Evolutionary conservation across 495 filamentous ascomycete genomes (phyloP).

Genomic region (Schizothecium vesticola): DNA sequence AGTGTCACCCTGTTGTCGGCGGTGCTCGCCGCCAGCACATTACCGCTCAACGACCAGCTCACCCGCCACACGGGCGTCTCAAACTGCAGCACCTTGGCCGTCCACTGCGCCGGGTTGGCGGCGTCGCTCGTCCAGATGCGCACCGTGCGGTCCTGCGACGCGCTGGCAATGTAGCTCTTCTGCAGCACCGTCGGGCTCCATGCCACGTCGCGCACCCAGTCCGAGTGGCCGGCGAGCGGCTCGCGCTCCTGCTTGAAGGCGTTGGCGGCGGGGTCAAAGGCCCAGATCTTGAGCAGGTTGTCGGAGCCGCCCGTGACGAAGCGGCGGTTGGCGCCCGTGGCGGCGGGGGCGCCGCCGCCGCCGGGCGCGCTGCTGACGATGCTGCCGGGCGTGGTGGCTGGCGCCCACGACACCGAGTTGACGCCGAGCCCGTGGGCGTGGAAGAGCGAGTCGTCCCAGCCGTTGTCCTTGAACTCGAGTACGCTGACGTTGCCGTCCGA

Average conservation of each 20-base stretch:
- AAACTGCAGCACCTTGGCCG: slow-evolving; percentile 74
- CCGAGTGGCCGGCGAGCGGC: slow-evolving; percentile 70
- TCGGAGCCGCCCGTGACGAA: slow-evolving; percentile 95
- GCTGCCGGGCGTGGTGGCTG: slow-evolving; percentile 70
- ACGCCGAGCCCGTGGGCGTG: slow-evolving; percentile 87
- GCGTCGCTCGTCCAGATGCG: slow-evolving; percentile 87
- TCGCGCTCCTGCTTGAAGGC: slow-evolving; percentile 49
- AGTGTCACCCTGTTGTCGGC: slow-evolving; percentile 95
- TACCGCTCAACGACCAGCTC: slow-evolving; percentile 96
- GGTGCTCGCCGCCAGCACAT: slow-evolving; percentile 87
- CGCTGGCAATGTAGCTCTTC: slow-evolving; percentile 92
- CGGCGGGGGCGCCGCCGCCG: slow-evolving; percentile 53
- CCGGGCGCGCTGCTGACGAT: slow-evolving; percentile 66
- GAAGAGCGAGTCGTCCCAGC: slow-evolving; percentile 78
- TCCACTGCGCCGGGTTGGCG: slow-evolving; percentile 61
- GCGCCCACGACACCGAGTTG: slow-evolving; percentile 94
- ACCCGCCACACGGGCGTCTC: slow-evolving; percentile 91
- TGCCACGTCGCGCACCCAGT: slow-evolving; percentile 97
- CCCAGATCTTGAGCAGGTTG: slow-evolving; percentile 88
- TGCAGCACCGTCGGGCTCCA: slow-evolving; percentile 92
- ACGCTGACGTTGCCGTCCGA: slow-evolving; percentile 90
- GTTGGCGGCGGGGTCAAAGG: slow-evolving; percentile 45
- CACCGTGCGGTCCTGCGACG: slow-evolving; percentile 93
- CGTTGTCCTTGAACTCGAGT: slow-evolving; percentile 94
- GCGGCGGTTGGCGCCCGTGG: slow-evolving; percentile 53